phyloP scores from a whole-genome alignment of 1,284 basidiomycete genomes.

The Pholiota adiposa region DNA sequence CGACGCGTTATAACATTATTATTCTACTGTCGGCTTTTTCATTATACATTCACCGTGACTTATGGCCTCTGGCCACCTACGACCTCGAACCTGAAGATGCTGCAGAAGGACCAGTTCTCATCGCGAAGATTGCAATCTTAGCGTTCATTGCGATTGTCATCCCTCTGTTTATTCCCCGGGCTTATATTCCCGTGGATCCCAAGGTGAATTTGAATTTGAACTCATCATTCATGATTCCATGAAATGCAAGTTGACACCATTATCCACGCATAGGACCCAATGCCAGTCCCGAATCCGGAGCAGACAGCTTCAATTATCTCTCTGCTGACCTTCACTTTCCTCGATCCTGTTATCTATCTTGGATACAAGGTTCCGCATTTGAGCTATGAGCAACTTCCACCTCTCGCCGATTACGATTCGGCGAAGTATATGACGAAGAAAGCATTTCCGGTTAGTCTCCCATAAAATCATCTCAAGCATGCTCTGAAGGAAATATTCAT shows the following conservation, averaged over 20 bases:
- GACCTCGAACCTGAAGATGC: slow-evolving; percentile 33
- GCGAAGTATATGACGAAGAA: slow-evolving; percentile 35
- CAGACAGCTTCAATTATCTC: slow-evolving; percentile 65
- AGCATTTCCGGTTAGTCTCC: slow-evolving; percentile 13
- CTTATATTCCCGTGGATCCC: slow-evolving; percentile 33
- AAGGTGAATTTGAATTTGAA: slow-evolving; percentile 6
- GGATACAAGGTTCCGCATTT: slow-evolving; percentile 46
- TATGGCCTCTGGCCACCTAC: slow-evolving; percentile 62
- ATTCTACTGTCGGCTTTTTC: slow-evolving; percentile 40
- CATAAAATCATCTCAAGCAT: background rate
- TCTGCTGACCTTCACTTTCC: slow-evolving; percentile 59
- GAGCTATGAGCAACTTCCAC: slow-evolving; percentile 48
- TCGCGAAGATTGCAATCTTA: slow-evolving; percentile 40
- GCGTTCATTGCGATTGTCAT: slow-evolving; percentile 36
- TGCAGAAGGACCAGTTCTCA: slow-evolving; percentile 37
- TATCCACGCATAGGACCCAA: slow-evolving; percentile 37
- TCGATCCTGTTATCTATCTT: slow-evolving; percentile 52
- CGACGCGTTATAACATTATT: slow-evolving; percentile 24
- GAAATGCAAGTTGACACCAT: background rate
- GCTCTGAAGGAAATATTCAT: background rate
- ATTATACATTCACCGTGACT: slow-evolving; percentile 62
- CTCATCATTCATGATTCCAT: no score
- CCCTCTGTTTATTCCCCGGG: slow-evolving; percentile 42
- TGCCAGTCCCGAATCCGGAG: slow-evolving; percentile 55
- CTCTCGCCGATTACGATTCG: slow-evolving; percentile 62